Conservation (phyloP, 495 filamentous ascomycete species). For the Aspergillus leporis region DNA sequence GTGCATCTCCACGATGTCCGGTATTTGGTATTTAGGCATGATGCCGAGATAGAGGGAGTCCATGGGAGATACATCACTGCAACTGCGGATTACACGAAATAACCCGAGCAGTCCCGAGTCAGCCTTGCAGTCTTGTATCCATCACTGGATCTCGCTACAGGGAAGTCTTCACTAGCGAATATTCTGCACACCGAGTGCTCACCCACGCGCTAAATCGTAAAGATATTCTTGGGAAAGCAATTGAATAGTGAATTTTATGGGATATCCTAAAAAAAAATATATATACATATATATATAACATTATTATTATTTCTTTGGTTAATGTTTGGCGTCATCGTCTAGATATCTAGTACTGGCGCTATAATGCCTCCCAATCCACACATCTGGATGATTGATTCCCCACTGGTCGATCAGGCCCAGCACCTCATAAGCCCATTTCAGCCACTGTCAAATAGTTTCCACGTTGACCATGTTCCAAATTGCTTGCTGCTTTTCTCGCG, state of each 20-base stretch:
- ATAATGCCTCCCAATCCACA: no score
- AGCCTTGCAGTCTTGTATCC: background rate
- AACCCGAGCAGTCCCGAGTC: background rate
- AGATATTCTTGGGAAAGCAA: no score
- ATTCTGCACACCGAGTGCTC: no score
- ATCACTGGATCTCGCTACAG: background rate
- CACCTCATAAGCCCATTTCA: background rate
- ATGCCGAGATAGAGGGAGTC: background rate
- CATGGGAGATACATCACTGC: no score
- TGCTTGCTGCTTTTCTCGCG: background rate
- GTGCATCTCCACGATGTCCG: background rate
- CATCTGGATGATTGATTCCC: background rate
- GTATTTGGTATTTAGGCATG: no score
- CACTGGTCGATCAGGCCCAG: background rate
- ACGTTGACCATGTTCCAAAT: background rate
- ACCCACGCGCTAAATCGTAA: no score
- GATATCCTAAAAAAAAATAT: no score
- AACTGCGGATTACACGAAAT: background rate
- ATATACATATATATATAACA: no score
- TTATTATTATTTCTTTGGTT: no score
- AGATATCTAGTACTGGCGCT: no score
- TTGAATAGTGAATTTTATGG: no score
- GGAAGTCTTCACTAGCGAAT: background rate
- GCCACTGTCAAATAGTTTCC: slow-evolving; percentile 2
- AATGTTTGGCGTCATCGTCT: no score